Conservation (phyloP, 192 early-diverging fungal species). For the Backusella mclennaniae region DNA sequence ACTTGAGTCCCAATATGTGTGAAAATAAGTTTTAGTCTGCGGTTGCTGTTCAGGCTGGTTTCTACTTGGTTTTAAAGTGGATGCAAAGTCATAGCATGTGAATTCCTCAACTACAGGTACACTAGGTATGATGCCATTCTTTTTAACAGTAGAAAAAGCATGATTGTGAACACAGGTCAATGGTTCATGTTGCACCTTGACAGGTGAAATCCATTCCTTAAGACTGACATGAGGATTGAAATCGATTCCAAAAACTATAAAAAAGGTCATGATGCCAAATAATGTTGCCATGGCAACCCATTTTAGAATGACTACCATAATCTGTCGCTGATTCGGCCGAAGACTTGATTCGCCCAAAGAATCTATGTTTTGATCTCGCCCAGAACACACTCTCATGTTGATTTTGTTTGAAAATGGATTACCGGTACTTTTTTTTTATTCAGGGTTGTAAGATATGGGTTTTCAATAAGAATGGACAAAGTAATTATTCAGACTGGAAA, state of each 20-base stretch:
- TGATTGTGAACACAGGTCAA: background rate
- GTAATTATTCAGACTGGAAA: too few relatives aligned
- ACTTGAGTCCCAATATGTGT: constrained; percentile 4
- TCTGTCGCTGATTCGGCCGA: background rate
- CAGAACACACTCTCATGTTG: background rate
- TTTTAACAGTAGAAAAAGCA: background rate
- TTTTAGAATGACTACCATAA: background rate
- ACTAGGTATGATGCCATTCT: constrained; percentile 4
- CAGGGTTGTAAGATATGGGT: too few relatives aligned
- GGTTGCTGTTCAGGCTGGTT: background rate
- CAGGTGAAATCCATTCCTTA: background rate
- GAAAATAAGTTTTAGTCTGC: background rate
- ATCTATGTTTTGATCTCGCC: background rate
- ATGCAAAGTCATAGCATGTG: constrained; percentile 5
- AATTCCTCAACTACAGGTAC: background rate
- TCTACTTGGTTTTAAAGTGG: background rate
- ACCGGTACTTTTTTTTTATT: background rate
- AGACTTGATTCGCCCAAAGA: background rate
- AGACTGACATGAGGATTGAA: constrained; percentile 5
- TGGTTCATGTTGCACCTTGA: background rate
- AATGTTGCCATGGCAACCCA: background rate
- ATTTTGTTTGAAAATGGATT: background rate
- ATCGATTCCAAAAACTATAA: constrained; percentile 4
- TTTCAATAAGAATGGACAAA: too few relatives aligned
- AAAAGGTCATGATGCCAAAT: background rate